Evolutionary conservation across 2,329 filamentous ascomycete species (phyloP).

Genomic region (Escovopsis sp.): DNA sequence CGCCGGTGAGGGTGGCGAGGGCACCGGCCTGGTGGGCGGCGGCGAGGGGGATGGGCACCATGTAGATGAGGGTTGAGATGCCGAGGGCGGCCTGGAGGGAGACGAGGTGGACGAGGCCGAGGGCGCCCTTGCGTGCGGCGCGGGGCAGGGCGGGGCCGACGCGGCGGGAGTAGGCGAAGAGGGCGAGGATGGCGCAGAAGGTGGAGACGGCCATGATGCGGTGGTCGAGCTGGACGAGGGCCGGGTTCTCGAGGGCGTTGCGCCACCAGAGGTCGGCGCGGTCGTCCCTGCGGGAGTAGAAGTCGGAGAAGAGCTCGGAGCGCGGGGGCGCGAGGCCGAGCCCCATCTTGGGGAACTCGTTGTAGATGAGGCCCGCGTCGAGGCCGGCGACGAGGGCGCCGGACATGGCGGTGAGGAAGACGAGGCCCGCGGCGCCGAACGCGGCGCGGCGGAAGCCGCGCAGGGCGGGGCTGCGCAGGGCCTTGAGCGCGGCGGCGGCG

Average conservation of each 20-base stretch:
- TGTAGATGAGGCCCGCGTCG: conserved; percentile 95
- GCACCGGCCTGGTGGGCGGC: conserved; percentile 88
- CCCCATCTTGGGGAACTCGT: conserved; percentile 96
- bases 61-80: conserved; percentile 82
- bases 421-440: conserved; percentile 53
- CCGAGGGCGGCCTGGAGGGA: conserved; percentile 71
- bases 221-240: conserved; percentile 89
- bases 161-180: conserved; percentile 64
- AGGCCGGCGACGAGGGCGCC: conserved; percentile 87
- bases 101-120: conserved; percentile 71
- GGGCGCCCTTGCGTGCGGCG: conserved; percentile 51
- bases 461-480: conserved; percentile 53
- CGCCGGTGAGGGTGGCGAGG: conserved; percentile 69
- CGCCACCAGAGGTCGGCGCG: conserved; percentile 84
- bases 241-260: conserved; percentile 95
- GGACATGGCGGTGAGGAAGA: conserved; percentile 86
- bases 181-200: conserved; percentile 62
- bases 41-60: conserved; percentile 78
- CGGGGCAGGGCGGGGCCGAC: conserved; percentile 44
- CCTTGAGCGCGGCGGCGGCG: conserved; percentile 43
- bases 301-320: conserved; percentile 69
- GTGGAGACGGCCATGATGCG: conserved; percentile 82
- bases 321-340: conserved; percentile 65
- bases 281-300: conserved; percentile 70
- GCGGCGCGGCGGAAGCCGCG: conserved; percentile 59